Evolutionary conservation across 768 basidiomycete genomes (phyloP).

Genomic region (Xerocomellus intermedius): DNA sequence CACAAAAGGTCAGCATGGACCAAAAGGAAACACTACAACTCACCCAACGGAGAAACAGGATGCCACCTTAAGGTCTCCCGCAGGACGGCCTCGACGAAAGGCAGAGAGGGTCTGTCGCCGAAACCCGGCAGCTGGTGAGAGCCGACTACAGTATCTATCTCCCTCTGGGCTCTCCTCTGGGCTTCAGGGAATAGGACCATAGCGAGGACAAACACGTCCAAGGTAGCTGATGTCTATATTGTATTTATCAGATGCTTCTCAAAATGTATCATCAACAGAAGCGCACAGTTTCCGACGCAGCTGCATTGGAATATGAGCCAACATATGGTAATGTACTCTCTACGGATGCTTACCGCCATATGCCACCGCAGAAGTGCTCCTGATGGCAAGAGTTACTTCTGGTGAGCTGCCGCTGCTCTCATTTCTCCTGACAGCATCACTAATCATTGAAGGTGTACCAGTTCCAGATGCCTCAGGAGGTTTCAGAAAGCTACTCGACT

Average conservation of each 20-base stretch:
- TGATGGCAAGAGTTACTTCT: slow-evolving; percentile 21
- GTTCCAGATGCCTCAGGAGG: slow-evolving; percentile 15
- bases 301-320: slow-evolving; percentile 13
- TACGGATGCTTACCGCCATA: slow-evolving; percentile 19
- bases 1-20: neutral
- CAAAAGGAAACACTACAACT: neutral
- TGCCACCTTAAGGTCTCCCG: slow-evolving; percentile 25
- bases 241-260: neutral
- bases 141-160: slow-evolving; percentile 25
- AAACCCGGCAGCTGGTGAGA: slow-evolving; percentile 21
- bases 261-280: neutral
- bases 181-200: slow-evolving; percentile 29
- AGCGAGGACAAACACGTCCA: slow-evolving; percentile 27
- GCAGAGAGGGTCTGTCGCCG: slow-evolving; percentile 22
- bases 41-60: slow-evolving; percentile 22
- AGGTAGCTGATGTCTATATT: slow-evolving; percentile 19
- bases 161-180: slow-evolving; percentile 23
- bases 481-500: neutral
- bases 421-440: slow-evolving; percentile 19
- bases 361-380: slow-evolving; percentile 22
- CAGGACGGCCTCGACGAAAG: slow-evolving; percentile 25
- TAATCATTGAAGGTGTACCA: slow-evolving; percentile 21
- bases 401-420: slow-evolving; percentile 16
- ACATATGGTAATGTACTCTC: neutral
- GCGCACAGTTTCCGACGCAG: slow-evolving; percentile 28